phyloP scores from a whole-genome alignment of 148 eudicot genomes.

The Rhododendron griersonianum region DNA sequence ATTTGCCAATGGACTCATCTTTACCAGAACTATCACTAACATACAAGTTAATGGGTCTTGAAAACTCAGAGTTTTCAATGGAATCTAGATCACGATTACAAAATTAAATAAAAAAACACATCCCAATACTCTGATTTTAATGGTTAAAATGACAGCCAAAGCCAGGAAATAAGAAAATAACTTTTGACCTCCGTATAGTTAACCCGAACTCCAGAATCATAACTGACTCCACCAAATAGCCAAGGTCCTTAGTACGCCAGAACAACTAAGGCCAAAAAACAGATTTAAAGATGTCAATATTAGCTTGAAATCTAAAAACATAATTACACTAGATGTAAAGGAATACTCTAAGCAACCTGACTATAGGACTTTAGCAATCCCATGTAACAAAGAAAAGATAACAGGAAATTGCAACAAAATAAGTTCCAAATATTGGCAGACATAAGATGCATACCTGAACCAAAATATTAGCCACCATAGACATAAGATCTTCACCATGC shows the following conservation, averaged over 20 bases:
- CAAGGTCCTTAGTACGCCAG: slow-evolving; percentile 70
- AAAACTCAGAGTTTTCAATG: background rate
- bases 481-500: slow-evolving; percentile 91
- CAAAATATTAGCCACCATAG: slow-evolving; percentile 64
- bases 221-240: slow-evolving; percentile 82
- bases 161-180: background rate
- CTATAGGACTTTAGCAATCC: background rate
- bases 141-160: background rate
- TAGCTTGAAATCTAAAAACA: background rate
- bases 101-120: background rate
- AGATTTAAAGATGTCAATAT: background rate
- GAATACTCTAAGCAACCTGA: background rate
- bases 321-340: background rate
- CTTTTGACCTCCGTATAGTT: slow-evolving; percentile 63
- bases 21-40: background rate
- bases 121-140: background rate
- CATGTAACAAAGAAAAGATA: background rate
- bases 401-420: background rate
- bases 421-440: background rate
- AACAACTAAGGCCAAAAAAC: slow-evolving; percentile 48
- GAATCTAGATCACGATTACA: background rate
- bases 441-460: slow-evolving; percentile 57
- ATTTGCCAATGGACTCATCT: background rate
- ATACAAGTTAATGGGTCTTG: background rate
- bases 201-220: slow-evolving; percentile 88